Evolutionary conservation across 108 stramenopile genomes (phyloP), one percentile per base, ranked within the genome.

Genomic region (Poteriospumella lacustris): DNA sequence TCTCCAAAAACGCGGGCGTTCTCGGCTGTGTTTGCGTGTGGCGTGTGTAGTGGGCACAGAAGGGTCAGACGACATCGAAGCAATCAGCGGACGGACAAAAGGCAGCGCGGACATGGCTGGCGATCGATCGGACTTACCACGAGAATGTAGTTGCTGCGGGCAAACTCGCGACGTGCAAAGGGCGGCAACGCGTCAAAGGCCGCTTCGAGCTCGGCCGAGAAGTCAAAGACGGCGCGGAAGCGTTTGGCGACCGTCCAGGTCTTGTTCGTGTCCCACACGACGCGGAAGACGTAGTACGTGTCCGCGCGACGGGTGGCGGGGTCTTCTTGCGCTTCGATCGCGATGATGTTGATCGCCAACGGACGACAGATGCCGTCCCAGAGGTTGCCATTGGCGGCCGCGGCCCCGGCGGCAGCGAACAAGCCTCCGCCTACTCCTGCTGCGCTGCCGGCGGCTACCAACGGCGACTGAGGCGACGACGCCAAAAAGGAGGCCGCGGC

Each of bases 101-200:
- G 15, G 12, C 24, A 12, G 15, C 19, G 24, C 39, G 19, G 28
- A 36, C 24, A 24, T 56, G 19, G 52, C 52, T 19, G 52, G 24
- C 52, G 15, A 19, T 24, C 24, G 52, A 56, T 19, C 15, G 19
- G 52, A 24, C 15, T 56, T 56, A 19, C 24, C 24, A 56, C 52
- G 15, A 19, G 52, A 19, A 56, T 19, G 15, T 56, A 56, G 24
- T 56, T 19, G 19, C 39, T 36, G 36, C 36, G 64, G 64, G 36
- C 15, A 40, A 36, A 19, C 64, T 39, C 39, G 19, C 15, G 12
- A 19, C 38, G 28, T 19, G 15, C 39, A 68, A 68, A 39, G 19
- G 64, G 64, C 19, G 64, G 64, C 64, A 68, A 68, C 15, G 12
- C 19, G 36, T 68, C 64, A 68, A 68, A 68, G 19, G 12, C 28